phyloP scores from a whole-genome alignment of 2,329 filamentous ascomycete genomes.

The Pochonia chlamydosporia region DNA sequence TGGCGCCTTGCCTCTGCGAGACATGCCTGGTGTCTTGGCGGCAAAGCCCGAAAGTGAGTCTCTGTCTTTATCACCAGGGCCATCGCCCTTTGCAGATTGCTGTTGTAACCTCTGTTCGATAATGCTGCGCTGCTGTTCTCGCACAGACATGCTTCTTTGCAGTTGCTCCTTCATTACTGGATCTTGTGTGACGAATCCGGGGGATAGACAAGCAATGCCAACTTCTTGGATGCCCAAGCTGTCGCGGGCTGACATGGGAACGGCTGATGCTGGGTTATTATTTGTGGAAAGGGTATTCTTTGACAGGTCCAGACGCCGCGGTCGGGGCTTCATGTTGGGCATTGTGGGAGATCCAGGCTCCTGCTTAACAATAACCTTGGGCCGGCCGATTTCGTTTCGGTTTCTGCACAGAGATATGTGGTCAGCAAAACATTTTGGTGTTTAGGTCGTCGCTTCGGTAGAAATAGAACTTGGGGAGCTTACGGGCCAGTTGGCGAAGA shows the following conservation, averaged over 20 bases:
- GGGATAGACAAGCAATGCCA: conserved; percentile 88
- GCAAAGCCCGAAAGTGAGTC: conserved; percentile 42
- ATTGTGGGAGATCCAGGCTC: conserved; percentile 86
- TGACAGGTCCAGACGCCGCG: conserved; percentile 65
- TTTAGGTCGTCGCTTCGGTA: not conserved
- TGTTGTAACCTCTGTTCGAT: conserved; percentile 90
- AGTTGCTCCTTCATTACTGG: conserved; percentile 95
- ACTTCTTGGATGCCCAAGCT: conserved; percentile 84
- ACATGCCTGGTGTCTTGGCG: conserved; percentile 68
- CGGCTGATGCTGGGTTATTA: conserved; percentile 53
- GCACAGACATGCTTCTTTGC: conserved; percentile 86
- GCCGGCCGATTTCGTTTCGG: conserved; percentile 42
- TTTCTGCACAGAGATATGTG: conserved; percentile 22
- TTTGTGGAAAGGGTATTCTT: conserved; percentile 49
- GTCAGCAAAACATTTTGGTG: conserved; percentile 7
- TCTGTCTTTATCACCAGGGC: conserved; percentile 51
- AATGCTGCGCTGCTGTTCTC: conserved; percentile 89
- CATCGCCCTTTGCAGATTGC: conserved; percentile 74
- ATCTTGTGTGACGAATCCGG: conserved; percentile 92
- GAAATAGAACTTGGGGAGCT: conserved; percentile 23
- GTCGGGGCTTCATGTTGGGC: conserved; percentile 62
- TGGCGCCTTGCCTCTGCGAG: conserved; percentile 71
- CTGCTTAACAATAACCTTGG: conserved; percentile 93
- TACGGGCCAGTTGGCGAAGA: conserved; percentile 56
- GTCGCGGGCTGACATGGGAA: conserved; percentile 75